Base-by-base conservation (phyloP, 1,139 yeast species). In the Hemisphaericaspora xylanilytica region DNA sequence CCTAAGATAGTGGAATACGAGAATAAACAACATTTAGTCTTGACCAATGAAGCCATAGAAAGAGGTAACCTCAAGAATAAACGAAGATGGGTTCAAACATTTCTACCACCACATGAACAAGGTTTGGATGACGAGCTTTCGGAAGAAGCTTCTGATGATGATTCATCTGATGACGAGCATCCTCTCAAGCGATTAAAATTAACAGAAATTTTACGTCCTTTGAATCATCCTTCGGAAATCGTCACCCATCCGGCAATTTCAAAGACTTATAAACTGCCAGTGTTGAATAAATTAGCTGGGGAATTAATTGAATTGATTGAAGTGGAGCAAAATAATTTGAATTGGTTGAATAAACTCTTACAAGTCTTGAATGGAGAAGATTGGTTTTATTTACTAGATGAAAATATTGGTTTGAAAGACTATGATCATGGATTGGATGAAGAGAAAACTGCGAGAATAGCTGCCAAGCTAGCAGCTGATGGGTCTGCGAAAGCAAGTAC, bases 281-380 rank as follows among this genome's bases (percentile, higher is more conserved):
- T 55, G 51, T 74, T 48, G 72, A 47, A 69, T 63, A 51, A 72
- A 65, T 59, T 90, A 49, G 85, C 96, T 0, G 65, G 66, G 28
- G 87, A 88, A 47, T 79, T 92, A 28, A 78, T 90, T 32, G 84
- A 84, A 40, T 67, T 83, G 44, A 84, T 92, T 39, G 90, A 85
- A 53, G 75, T 78, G 33, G 97, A 90, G 55, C 96, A 88, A 53
- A 71, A 74, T 27, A 83, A 81, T 32, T 83, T 86, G 16, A 80
- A 82, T 43, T 78, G 81, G 59, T 69, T 89, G 43, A 77, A 85
- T 37, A 78, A 79, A 50, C 66, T 90, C 35, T 72, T 90, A 61
- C 87, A 84, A 46, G 81, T 85, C 1, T 79, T 90, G 53, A 70
- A 89, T 39, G 96, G 97, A 9, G 97, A 90, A 54, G 92, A 87